Conservation (phyloP, 2,329 filamentous ascomycete species). For the Diplodia mutila region DNA sequence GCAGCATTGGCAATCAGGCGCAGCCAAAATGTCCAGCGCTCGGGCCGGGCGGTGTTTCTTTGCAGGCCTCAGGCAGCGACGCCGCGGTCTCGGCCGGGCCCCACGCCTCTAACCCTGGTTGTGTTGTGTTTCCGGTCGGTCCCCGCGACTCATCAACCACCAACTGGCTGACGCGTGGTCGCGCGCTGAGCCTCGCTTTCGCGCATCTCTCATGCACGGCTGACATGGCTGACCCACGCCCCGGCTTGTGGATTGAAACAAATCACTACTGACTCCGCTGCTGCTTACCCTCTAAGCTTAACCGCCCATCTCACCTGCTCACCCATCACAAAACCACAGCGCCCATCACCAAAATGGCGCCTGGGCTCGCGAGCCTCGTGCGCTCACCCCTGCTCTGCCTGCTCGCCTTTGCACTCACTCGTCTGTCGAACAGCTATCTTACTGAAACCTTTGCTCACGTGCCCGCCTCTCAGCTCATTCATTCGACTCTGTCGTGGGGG, state of each 20-base stretch:
- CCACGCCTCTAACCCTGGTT: background rate
- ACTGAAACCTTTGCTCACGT: background rate
- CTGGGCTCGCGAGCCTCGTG: background rate
- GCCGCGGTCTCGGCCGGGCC: background rate
- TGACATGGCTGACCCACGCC: constrained; percentile 10
- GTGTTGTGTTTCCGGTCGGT: background rate
- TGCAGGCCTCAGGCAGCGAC: constrained; percentile 3
- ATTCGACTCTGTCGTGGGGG: constrained; percentile 6
- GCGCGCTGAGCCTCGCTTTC: constrained; percentile 10
- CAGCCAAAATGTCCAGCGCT: constrained; percentile 7
- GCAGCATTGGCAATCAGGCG: background rate
- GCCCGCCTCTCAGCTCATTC: background rate
- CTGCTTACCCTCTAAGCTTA: background rate
- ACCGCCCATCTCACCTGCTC: background rate
- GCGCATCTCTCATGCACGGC: background rate
- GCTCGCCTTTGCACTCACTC: background rate
- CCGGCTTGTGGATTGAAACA: background rate
- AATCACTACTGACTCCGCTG: constrained; percentile 9
- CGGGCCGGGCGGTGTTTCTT: background rate
- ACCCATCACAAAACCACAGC: background rate
- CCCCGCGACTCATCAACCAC: constrained; percentile 1
- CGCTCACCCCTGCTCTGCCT: background rate
- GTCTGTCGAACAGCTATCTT: constrained; percentile 2
- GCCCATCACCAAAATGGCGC: background rate
- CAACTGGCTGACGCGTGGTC: constrained; percentile 12